phyloP scores from a whole-genome alignment of 2,329 filamentous ascomycete genomes.

The Diaporthe ilicicola region DNA sequence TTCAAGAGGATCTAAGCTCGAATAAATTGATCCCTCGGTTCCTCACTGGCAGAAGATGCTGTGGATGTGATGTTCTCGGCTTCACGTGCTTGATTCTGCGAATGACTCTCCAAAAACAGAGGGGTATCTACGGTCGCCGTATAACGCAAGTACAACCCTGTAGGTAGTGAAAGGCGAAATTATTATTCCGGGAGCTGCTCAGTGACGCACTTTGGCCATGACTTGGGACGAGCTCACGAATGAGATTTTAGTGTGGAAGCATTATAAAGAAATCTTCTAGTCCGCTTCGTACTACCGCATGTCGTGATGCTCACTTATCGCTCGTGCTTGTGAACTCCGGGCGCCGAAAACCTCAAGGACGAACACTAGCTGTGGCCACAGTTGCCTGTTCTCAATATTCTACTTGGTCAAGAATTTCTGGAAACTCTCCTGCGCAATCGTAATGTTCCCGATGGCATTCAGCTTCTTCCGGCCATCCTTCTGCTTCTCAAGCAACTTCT shows the following conservation, averaged over 20 bases:
- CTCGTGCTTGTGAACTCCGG: neutral
- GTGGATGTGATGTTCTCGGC: neutral
- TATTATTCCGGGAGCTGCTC: neutral
- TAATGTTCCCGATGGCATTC: conserved; percentile 84
- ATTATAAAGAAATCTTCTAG: too few species aligned
- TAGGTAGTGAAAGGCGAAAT: neutral
- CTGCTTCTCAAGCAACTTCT: conserved; percentile 94
- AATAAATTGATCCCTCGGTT: neutral
- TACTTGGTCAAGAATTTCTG: conserved; percentile 91
- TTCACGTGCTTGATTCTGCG: neutral
- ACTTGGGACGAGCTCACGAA: neutral
- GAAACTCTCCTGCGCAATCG: conserved; percentile 96
- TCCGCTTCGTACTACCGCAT: too few species aligned
- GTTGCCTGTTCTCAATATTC: neutral
- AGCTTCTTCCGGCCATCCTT: conserved; percentile 94
- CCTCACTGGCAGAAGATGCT: too few species aligned
- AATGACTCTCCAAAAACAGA: neutral
- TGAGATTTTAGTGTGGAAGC: neutral
- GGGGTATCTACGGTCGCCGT: neutral
- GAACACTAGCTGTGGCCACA: neutral
- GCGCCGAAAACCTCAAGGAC: neutral
- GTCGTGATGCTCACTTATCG: neutral
- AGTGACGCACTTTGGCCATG: neutral
- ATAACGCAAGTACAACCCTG: too few species aligned
- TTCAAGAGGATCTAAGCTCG: neutral